Base-by-base conservation (phyloP, 345 rosid genomes). In the Fremontodendron californicum region DNA sequence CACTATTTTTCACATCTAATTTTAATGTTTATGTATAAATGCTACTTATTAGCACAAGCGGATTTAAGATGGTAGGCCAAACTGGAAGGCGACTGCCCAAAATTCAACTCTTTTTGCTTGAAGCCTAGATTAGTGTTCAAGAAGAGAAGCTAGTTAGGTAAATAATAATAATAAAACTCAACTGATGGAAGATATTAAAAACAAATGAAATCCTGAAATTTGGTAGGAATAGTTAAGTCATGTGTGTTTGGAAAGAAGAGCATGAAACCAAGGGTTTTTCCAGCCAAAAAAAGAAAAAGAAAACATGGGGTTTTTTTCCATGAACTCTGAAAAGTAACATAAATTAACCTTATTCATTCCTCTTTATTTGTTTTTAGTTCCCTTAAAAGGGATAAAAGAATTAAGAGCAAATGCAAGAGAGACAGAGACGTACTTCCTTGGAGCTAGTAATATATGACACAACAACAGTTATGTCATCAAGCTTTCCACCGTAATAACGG, bases 401-500 rank as follows among this genome's bases (percentile, higher is more conserved):
- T 13, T 35, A 3, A 16, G 16, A 23, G 25, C 11, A 63, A 52
- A 10, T 19, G 69, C 37, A 37, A 58, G 68, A 21, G n/a, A 51
- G 21, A 40, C 48, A 75, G 67, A 67, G 51, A 21, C 71, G 46
- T 79, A 88, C 91, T 73, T 87, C 83, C 58, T 86, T 66, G 6
- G 88, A 82, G 68, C 85, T 82, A 25, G 90, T 82, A 68, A 96
- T 81, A 79, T 88, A 91, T 23, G 99, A 96, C 71, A 96, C 98
- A 73, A 96, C 96, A 61, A 96, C 99, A 73, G 99, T 96, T 86
- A 96, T 96, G 76, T 96, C 99, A 81, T 96, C 99, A 75, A 93
- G 94, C 87, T 96, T 96, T 84, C 99, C 99, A 82, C 99, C 99
- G 72, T 96, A 96, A 80, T 96, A 96, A 66, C 99, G 92, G 78